Conservation (phyloP, 441 rosid genomes). For the Mallotus repandus region DNA sequence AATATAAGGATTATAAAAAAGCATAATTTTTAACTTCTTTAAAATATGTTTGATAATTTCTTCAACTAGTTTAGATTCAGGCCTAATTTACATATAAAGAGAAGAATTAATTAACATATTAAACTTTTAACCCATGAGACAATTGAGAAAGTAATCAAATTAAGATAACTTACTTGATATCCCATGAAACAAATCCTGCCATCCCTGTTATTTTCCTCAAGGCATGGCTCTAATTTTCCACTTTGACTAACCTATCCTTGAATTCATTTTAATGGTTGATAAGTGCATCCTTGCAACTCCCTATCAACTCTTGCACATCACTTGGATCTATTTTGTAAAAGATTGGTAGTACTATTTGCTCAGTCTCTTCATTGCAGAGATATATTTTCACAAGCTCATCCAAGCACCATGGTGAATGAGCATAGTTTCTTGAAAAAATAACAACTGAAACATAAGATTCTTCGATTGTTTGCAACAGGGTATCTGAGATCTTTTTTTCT, state of each 20-base stretch:
- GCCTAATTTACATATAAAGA: background rate
- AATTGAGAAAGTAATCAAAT: too few relatives aligned
- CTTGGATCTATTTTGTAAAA: conserved; percentile 30
- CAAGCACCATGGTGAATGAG: conserved; percentile 22
- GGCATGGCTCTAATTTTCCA: conserved; percentile 33
- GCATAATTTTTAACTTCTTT: background rate
- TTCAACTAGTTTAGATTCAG: background rate
- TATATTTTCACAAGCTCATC: conserved; percentile 36
- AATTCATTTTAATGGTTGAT: background rate
- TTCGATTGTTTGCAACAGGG: conserved; percentile 14
- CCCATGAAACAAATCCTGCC: conserved; percentile 28
- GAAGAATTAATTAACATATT: background rate
- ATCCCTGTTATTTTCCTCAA: conserved; percentile 24
- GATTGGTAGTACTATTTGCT: conserved; percentile 23
- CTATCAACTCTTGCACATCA: conserved; percentile 28
- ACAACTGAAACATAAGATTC: conserved; percentile 18
- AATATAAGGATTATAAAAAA: background rate
- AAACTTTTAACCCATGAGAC: too few relatives aligned
- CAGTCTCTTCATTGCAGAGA: background rate
- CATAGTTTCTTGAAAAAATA: conserved; percentile 33
- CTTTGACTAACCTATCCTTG: background rate
- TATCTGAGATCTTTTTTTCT: background rate
- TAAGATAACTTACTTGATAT: background rate
- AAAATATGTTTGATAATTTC: conserved; percentile 6
- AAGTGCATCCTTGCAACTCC: conserved; percentile 10